These are phyloP conservation scores for Wickerhamomyces silvicola DNA, from an alignment of 805 yeast genomes.

Conservation along the genomic window DNA sequence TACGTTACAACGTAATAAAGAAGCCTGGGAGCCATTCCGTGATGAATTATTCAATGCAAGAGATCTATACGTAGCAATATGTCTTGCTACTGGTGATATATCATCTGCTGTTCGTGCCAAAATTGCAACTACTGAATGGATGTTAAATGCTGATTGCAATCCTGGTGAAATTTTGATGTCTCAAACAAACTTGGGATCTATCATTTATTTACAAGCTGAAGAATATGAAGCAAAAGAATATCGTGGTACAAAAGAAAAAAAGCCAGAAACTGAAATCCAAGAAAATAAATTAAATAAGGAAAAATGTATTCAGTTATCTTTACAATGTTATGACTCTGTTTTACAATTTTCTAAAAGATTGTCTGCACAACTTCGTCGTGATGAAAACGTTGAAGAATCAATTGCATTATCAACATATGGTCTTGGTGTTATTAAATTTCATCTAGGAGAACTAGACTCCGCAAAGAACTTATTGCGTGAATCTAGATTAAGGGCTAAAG, in stretches of 20 bases:
- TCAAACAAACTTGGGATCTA: slow-evolving; percentile 64
- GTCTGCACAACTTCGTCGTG: slow-evolving; percentile 28
- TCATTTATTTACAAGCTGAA: slow-evolving; percentile 63
- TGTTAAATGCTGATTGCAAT: slow-evolving; percentile 65
- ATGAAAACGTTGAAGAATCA: slow-evolving; percentile 48
- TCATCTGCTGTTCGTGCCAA: slow-evolving; percentile 55
- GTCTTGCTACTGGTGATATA: slow-evolving; percentile 63
- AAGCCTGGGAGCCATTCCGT: slow-evolving; percentile 65
- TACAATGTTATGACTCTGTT: slow-evolving; percentile 37
- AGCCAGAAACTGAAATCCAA: slow-evolving; percentile 18
- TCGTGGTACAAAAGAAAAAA: slow-evolving; percentile 22
- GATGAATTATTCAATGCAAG: slow-evolving; percentile 75
- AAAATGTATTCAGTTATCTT: slow-evolving; percentile 27
- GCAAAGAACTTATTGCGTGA: slow-evolving; percentile 62
- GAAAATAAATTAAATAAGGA: slow-evolving; percentile 19
- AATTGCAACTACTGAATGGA: slow-evolving; percentile 59
- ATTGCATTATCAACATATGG: slow-evolving; percentile 82
- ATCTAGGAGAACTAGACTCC: slow-evolving; percentile 44
- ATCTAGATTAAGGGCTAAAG: slow-evolving; percentile 63
- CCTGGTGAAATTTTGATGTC: slow-evolving; percentile 58
- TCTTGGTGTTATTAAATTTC: slow-evolving; percentile 71
- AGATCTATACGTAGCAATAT: slow-evolving; percentile 68
- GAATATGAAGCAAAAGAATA: slow-evolving; percentile 46
- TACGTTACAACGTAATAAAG: slow-evolving; percentile 33
- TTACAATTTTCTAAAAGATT: slow-evolving; percentile 36